Conservation (phyloP, 768 basidiomycete genomes). For the Pleurotus cornucopiae region DNA sequence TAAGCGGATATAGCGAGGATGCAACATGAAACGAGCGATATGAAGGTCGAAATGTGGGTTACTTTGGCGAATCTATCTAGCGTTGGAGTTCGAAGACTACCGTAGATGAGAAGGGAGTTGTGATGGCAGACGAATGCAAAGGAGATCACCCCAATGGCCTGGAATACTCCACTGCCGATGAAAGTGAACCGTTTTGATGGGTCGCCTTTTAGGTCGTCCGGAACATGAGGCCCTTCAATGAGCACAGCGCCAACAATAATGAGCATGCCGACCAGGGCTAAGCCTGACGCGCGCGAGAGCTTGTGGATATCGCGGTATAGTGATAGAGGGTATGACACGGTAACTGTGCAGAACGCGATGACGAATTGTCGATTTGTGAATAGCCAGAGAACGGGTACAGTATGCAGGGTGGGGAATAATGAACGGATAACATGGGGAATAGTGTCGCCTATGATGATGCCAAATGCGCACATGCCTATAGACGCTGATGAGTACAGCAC, state of each 20-base stretch:
- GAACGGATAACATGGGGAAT: constrained; percentile 91
- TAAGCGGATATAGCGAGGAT: constrained; percentile 85
- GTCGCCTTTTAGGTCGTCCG: constrained; percentile 72
- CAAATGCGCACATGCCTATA: constrained; percentile 96
- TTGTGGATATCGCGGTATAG: constrained; percentile 98
- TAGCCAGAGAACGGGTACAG: constrained; percentile 69
- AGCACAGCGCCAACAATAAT: constrained; percentile 88
- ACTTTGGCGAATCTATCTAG: constrained; percentile 90
- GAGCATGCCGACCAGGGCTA: constrained; percentile 90
- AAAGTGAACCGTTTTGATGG: constrained; percentile 71
- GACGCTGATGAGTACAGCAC: constrained; percentile 9
- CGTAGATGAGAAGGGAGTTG: constrained; percentile 95
- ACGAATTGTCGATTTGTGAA: constrained; percentile 87
- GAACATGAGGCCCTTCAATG: constrained; percentile 74
- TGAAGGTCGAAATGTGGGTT: constrained; percentile 84
- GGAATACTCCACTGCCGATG: constrained; percentile 78
- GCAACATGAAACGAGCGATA: constrained; percentile 82
- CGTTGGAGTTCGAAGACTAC: constrained; percentile 88
- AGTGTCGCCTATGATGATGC: constrained; percentile 97
- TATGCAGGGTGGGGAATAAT: constrained; percentile 66
- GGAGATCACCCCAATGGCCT: constrained; percentile 96
- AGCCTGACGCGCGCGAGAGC: constrained; percentile 84
- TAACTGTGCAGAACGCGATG: constrained; percentile 80
- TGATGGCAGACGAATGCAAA: constrained; percentile 98
- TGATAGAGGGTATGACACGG: constrained; percentile 91